These are phyloP conservation scores for Coniochaeta sp. DNA, from an alignment of 2,329 filamentous ascomycete species.

Conservation along the genomic window DNA sequence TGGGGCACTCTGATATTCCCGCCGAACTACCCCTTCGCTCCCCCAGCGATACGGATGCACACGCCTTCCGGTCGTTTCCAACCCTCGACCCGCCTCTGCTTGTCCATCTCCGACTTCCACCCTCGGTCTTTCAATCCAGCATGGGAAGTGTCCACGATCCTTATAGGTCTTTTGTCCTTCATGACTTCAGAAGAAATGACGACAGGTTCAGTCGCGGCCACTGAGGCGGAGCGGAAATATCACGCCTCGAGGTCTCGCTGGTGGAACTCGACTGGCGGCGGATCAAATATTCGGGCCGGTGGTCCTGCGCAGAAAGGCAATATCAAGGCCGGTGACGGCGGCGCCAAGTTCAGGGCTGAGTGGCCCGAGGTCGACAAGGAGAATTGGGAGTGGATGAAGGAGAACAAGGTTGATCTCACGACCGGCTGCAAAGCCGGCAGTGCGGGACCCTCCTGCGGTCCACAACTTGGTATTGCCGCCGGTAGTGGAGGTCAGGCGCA, in stretches of 20 bases:
- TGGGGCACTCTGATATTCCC: slow-evolving; percentile 97
- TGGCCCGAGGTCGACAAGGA: slow-evolving; percentile 85
- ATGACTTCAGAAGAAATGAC: slow-evolving; percentile 99
- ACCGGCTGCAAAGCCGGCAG: slow-evolving; percentile 61
- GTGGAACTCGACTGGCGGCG: slow-evolving; percentile 96
- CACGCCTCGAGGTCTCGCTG: slow-evolving; percentile 74
- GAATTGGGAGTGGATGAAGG: slow-evolving; percentile 88
- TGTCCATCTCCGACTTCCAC: slow-evolving; percentile 96
- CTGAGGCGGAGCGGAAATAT: slow-evolving; percentile 67
- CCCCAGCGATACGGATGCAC: slow-evolving; percentile 97
- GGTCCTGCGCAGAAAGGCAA: slow-evolving; percentile 58
- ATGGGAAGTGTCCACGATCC: slow-evolving; percentile 95
- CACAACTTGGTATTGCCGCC: slow-evolving; percentile 52
- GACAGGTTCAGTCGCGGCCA: slow-evolving; percentile 77
- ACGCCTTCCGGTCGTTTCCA: slow-evolving; percentile 94
- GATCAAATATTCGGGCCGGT: slow-evolving; percentile 53
- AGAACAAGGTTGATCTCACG: slow-evolving; percentile 67
- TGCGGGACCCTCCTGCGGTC: slow-evolving; percentile 29
- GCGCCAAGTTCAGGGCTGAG: slow-evolving; percentile 79
- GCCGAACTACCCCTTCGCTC: slow-evolving; percentile 92
- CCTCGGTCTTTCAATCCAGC: slow-evolving; percentile 97
- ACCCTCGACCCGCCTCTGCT: slow-evolving; percentile 81
- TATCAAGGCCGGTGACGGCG: slow-evolving; percentile 86
- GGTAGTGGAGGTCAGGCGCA: slow-evolving; percentile 57
- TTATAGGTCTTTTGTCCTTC: slow-evolving; percentile 89